Evolutionary conservation across 345 rosid species (phyloP).

Genomic region (Populus alba): DNA sequence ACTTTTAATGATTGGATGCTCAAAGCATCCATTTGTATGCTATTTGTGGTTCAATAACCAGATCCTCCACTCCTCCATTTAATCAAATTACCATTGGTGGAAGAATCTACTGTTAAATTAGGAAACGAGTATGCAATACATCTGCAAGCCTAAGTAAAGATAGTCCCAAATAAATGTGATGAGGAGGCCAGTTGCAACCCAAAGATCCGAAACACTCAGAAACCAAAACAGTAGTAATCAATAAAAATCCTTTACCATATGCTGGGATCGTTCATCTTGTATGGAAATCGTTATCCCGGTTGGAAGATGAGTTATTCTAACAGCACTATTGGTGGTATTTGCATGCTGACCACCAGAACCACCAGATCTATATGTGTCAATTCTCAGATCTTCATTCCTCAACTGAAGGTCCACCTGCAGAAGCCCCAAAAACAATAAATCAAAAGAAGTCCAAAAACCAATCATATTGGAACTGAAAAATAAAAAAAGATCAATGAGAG

Average conservation of each 20-base stretch:
- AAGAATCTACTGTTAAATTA: background rate
- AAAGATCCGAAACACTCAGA: constrained; percentile 7
- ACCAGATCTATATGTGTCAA: constrained; percentile 89
- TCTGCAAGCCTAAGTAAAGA: background rate
- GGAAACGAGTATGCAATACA: background rate
- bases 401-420: constrained; percentile 86
- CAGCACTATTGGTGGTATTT: constrained; percentile 94
- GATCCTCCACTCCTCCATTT: background rate
- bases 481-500: background rate
- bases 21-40: no score
- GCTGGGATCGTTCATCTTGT: constrained; percentile 98
- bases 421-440: constrained; percentile 10
- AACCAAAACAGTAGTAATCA: background rate
- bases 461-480: background rate
- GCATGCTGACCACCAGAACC: constrained; percentile 91
- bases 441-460: background rate
- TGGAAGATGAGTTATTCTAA: constrained; percentile 75
- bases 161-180: background rate
- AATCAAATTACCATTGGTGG: background rate
- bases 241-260: constrained; percentile 57
- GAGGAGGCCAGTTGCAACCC: background rate
- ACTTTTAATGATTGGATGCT: no score
- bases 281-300: constrained; percentile 77
- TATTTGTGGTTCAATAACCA: background rate
- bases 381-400: constrained; percentile 87